Conservation (phyloP, 495 filamentous ascomycete species). For the Cercophora scortea region DNA sequence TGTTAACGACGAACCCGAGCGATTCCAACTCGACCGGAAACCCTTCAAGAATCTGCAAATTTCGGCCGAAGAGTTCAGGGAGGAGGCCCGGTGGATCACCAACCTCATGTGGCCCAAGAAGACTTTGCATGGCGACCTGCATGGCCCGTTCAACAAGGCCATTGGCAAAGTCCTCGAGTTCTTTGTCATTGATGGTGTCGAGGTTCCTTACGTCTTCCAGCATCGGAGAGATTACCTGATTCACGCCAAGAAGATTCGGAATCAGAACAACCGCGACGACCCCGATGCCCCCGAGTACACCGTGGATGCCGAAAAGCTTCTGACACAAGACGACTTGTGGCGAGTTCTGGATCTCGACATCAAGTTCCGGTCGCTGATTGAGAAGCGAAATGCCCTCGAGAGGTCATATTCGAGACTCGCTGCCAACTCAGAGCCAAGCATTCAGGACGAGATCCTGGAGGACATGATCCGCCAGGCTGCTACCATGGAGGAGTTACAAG, state of each 20-base stretch:
- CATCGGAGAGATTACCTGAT: conserved; percentile 97
- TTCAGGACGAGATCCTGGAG: conserved; percentile 62
- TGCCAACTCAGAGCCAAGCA: conserved; percentile 26
- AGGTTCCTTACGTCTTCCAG: conserved; percentile 96
- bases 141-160: conserved; percentile 75
- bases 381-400: conserved; percentile 79
- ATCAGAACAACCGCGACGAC: conserved; percentile 42
- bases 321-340: conserved; percentile 92
- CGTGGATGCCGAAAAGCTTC: conserved; percentile 74
- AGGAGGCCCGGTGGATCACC: conserved; percentile 88
- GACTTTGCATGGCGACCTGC: conserved; percentile 56
- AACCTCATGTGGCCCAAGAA: conserved; percentile 83
- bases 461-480: conserved; percentile 66
- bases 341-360: conserved; percentile 88
- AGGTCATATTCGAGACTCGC: conserved; percentile 68
- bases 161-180: conserved; percentile 92
- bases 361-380: conserved; percentile 82
- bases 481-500: conserved; percentile 89
- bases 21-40: conserved; percentile 85
- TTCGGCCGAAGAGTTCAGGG: conserved; percentile 70
- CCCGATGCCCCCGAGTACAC: conserved; percentile 63
- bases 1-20: conserved; percentile 78
- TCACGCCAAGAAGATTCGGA: conserved; percentile 69
- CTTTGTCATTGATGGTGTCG: conserved; percentile 82
- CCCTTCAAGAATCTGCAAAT: conserved; percentile 73